Evolutionary conservation across 2,329 filamentous ascomycete genomes (phyloP).

Genomic region (Xylaria multiplex): DNA sequence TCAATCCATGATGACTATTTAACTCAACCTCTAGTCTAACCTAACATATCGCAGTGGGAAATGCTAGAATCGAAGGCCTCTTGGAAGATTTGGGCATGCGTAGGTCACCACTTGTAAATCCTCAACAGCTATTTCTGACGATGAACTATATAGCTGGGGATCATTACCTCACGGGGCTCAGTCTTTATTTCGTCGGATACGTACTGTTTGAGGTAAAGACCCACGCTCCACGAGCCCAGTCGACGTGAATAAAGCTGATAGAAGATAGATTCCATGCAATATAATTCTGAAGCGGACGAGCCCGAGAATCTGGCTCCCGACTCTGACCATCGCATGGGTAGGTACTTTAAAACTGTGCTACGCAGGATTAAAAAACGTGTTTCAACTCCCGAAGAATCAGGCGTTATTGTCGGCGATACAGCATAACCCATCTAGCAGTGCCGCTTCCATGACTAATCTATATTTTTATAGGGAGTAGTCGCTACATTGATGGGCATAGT

Average conservation of each 20-base stretch:
- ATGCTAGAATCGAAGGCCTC: slow-evolving; percentile 67
- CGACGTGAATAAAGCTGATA: slow-evolving; percentile 27
- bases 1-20: slow-evolving; percentile 47
- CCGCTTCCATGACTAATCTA: slow-evolving; percentile 1
- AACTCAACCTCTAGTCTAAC: slow-evolving; percentile 37
- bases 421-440: not conserved
- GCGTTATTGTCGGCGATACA: not conserved
- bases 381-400: not conserved
- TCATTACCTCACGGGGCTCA: slow-evolving; percentile 72
- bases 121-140: slow-evolving; percentile 4
- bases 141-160: slow-evolving; percentile 57
- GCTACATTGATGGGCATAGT: slow-evolving; percentile 63
- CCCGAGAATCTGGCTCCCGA: slow-evolving; percentile 66
- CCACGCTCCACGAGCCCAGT: not conserved
- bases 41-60: slow-evolving; percentile 58
- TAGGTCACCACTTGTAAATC: slow-evolving; percentile 45
- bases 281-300: slow-evolving; percentile 70
- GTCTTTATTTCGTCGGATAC: slow-evolving; percentile 72
- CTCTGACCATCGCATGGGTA: slow-evolving; percentile 63
- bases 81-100: slow-evolving; percentile 63
- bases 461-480: slow-evolving; percentile 55
- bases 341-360: slow-evolving; percentile 1
- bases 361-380: not conserved
- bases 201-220: slow-evolving; percentile 63
- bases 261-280: slow-evolving; percentile 65